These are phyloP conservation scores for Plasmodium cynomolgi DNA, from an alignment of 169 alveolate species.

Conservation along the genomic window DNA sequence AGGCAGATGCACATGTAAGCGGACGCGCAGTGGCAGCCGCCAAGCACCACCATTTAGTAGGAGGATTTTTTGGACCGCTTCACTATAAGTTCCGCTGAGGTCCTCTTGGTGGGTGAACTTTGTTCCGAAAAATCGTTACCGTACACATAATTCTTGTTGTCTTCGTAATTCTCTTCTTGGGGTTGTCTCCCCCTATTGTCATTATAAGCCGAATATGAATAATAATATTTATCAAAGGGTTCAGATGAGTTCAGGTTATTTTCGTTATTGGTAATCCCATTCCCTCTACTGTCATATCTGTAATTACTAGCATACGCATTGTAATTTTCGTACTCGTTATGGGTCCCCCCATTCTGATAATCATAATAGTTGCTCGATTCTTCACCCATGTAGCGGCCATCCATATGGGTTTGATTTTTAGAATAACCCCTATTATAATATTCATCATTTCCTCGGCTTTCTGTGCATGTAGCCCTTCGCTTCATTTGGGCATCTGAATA, in stretches of 20 bases:
- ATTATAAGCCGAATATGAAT: slow-evolving; percentile 61
- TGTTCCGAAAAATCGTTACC: slow-evolving; percentile 13
- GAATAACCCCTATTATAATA: slow-evolving; percentile 8
- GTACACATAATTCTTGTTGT: slow-evolving; percentile 53
- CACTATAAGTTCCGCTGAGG: slow-evolving; percentile 56
- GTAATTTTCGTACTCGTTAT: background rate
- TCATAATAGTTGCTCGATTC: slow-evolving; percentile 9
- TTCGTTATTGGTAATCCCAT: slow-evolving; percentile 7
- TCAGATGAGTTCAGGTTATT: background rate
- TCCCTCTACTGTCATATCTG: background rate
- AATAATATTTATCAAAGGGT: slow-evolving; percentile 40
- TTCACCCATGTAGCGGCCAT: background rate
- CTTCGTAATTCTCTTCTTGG: slow-evolving; percentile 10
- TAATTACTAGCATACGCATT: slow-evolving; percentile 11
- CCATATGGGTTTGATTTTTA: background rate
- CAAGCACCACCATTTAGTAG: slow-evolving; percentile 16
- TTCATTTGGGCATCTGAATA: background rate
- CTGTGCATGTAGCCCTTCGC: background rate
- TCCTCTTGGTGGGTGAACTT: background rate
- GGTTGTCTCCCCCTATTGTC: background rate
- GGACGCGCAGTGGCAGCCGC: background rate
- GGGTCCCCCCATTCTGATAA: background rate
- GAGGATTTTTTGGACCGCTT: slow-evolving; percentile 1
- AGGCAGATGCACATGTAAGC: background rate
- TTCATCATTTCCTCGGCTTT: background rate